phyloP scores from a whole-genome alignment of 805 yeast species.

The Yarrowia hollandica region DNA sequence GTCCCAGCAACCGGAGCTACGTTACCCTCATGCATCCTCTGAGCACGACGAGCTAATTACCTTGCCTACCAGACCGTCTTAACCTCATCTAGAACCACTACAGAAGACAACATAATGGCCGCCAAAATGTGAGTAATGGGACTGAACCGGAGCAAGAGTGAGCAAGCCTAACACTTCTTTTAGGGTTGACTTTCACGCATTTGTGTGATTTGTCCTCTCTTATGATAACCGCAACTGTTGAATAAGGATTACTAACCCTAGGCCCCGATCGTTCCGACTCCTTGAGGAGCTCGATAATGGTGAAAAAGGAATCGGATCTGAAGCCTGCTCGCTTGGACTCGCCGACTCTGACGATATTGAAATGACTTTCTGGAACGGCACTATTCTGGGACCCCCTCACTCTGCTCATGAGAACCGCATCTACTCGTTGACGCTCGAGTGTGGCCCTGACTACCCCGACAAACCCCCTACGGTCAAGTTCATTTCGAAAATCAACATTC shows the following conservation, averaged over 20 bases:
- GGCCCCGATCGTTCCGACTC: slow-evolving; percentile 90
- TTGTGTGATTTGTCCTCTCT: too few species aligned
- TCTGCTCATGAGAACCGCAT: slow-evolving; percentile 88
- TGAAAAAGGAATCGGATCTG: slow-evolving; percentile 96
- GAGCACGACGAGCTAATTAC: slow-evolving; percentile 28
- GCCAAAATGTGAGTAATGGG: slow-evolving; percentile 32
- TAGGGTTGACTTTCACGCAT: too few species aligned
- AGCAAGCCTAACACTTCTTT: too few species aligned
- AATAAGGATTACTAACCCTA: slow-evolving; percentile 29
- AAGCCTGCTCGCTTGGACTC: slow-evolving; percentile 93
- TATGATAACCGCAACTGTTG: neutral
- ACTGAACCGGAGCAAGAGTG: too few species aligned
- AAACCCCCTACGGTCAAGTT: slow-evolving; percentile 82
- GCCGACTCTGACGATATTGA: slow-evolving; percentile 86
- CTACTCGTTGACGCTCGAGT: slow-evolving; percentile 75
- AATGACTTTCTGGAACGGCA: slow-evolving; percentile 97
- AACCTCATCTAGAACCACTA: slow-evolving; percentile 28
- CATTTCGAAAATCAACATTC: slow-evolving; percentile 80
- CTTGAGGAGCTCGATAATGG: slow-evolving; percentile 97
- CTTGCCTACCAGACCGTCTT: slow-evolving; percentile 30
- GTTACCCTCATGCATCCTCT: slow-evolving; percentile 24
- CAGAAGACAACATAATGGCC: slow-evolving; percentile 28
- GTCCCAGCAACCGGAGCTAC: slow-evolving; percentile 16
- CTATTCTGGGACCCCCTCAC: slow-evolving; percentile 96
- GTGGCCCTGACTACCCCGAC: slow-evolving; percentile 86